Conservation (phyloP, 352 stramenopile species). For the Globisporangium radiosum region DNA sequence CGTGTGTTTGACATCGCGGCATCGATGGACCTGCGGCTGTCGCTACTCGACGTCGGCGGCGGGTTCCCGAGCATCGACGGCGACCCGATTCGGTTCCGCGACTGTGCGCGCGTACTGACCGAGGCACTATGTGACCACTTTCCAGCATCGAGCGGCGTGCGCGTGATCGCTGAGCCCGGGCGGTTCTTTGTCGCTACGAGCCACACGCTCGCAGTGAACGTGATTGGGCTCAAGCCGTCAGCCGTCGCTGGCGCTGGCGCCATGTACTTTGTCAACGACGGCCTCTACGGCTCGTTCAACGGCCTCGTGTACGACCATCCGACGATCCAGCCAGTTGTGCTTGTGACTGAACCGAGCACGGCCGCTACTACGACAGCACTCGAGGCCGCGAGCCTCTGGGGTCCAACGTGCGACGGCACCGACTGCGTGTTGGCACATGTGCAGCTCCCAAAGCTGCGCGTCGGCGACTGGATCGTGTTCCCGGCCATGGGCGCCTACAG, state of each 20-base stretch:
- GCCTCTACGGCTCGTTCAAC: constrained; percentile 96
- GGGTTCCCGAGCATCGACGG: constrained; percentile 88
- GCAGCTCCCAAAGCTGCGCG: constrained; percentile 82
- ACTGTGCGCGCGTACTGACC: constrained; percentile 68
- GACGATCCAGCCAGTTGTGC: constrained; percentile 67
- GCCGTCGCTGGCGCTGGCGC: constrained; percentile 52
- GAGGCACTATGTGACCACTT: constrained; percentile 68
- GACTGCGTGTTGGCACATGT: constrained; percentile 91
- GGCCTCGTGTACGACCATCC: constrained; percentile 95
- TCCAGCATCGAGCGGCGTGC: constrained; percentile 50
- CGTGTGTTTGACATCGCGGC: constrained; percentile 89
- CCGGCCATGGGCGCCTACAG: constrained; percentile 95
- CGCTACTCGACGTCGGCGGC: constrained; percentile 91
- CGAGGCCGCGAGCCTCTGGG: constrained; percentile 77
- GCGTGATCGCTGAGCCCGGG: constrained; percentile 93
- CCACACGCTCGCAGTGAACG: constrained; percentile 89
- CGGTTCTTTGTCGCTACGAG: constrained; percentile 91
- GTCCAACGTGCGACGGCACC: constrained; percentile 94
- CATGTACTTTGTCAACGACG: constrained; percentile 96
- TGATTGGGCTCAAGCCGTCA: constrained; percentile 73
- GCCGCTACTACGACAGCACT: constrained; percentile 6
- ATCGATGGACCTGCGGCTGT: constrained; percentile 76
- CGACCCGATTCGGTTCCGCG: constrained; percentile 69
- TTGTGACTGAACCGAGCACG: constrained; percentile 24
- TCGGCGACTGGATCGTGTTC: constrained; percentile 95